Evolutionary conservation across 75 land plant genomes (phyloP).

Genomic region (Selaginella tamariscina): DNA sequence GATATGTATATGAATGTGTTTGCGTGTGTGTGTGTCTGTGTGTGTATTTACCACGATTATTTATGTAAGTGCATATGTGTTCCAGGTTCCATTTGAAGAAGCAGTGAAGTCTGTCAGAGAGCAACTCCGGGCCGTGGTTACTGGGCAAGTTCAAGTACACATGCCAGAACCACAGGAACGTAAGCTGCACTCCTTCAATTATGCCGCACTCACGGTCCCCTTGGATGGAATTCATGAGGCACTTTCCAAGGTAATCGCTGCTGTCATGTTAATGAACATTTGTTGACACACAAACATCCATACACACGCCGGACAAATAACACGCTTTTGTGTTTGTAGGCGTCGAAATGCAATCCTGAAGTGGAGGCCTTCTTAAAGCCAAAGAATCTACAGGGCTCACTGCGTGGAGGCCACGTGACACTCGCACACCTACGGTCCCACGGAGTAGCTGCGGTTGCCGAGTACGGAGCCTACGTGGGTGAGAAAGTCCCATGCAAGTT

Average conservation of each 20-base stretch:
- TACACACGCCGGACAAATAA: background rate
- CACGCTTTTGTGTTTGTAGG: conserved; percentile 19
- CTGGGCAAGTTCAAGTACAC: conserved; percentile 35
- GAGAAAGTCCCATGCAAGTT: conserved; percentile 44
- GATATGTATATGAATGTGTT: too few relatives aligned
- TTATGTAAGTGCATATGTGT: background rate
- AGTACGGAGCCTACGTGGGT: conserved; percentile 41
- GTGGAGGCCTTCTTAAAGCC: conserved; percentile 35
- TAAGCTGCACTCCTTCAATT: conserved; percentile 47
- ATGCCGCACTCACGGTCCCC: conserved; percentile 63
- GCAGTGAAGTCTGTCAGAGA: conserved; percentile 47
- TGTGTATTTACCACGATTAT: too few relatives aligned
- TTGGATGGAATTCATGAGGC: conserved; percentile 33
- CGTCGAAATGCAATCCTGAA: conserved; percentile 22
- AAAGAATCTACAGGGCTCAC: conserved; percentile 27
- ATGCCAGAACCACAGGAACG: conserved; percentile 43
- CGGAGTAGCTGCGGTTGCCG: conserved; percentile 74
- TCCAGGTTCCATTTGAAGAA: conserved; percentile 78
- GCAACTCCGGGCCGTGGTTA: conserved; percentile 47
- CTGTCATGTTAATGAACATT: background rate
- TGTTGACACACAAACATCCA: background rate
- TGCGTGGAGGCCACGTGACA: conserved; percentile 62
- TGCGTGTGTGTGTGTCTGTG: too few relatives aligned
- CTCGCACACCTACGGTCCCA: conserved; percentile 88
- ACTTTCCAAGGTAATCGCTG: conserved; percentile 42